These are phyloP conservation scores for Petunia axillaris DNA, from an alignment of 257 asterid species.

Conservation along the genomic window DNA sequence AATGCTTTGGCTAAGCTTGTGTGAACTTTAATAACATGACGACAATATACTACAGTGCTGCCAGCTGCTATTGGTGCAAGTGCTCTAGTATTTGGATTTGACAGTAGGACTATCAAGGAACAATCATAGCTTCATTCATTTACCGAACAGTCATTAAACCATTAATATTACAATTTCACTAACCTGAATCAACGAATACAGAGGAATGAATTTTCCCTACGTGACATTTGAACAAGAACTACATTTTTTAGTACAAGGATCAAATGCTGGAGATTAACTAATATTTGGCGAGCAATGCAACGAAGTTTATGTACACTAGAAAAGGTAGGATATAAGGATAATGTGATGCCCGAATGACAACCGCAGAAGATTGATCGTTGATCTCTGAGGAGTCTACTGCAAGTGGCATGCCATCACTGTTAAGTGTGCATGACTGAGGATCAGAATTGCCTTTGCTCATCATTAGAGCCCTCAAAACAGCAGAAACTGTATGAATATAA, in stretches of 20 bases:
- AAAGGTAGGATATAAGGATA: conserved; percentile 41
- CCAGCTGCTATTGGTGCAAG: not conserved
- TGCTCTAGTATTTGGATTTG: not conserved
- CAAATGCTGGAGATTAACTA: conserved; percentile 38
- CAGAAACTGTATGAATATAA: conserved; percentile 76
- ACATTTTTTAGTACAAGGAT: conserved; percentile 30
- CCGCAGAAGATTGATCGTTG: conserved; percentile 58
- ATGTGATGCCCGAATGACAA: conserved; percentile 28
- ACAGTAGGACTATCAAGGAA: not conserved
- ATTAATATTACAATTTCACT: conserved; percentile 16
- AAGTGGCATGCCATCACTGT: conserved; percentile 85
- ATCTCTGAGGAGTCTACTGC: conserved; percentile 91
- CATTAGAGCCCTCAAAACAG: conserved; percentile 88
- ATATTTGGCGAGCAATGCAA: conserved; percentile 26
- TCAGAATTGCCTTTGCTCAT: conserved; percentile 47
- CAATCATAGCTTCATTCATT: conserved; percentile 21
- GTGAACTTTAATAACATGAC: not conserved
- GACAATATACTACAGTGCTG: not conserved
- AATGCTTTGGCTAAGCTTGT: not conserved
- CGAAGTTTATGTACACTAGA: conserved; percentile 37
- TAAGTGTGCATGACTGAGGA: conserved; percentile 68
- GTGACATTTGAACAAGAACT: conserved; percentile 23
- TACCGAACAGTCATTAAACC: not conserved
- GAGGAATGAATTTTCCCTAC: conserved; percentile 27
- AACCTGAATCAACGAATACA: conserved; percentile 29